Evolutionary conservation across 371 early-diverging fungal genomes (phyloP), one percentile per base, ranked within the genome.

Genomic region (Batkoa obscura): DNA sequence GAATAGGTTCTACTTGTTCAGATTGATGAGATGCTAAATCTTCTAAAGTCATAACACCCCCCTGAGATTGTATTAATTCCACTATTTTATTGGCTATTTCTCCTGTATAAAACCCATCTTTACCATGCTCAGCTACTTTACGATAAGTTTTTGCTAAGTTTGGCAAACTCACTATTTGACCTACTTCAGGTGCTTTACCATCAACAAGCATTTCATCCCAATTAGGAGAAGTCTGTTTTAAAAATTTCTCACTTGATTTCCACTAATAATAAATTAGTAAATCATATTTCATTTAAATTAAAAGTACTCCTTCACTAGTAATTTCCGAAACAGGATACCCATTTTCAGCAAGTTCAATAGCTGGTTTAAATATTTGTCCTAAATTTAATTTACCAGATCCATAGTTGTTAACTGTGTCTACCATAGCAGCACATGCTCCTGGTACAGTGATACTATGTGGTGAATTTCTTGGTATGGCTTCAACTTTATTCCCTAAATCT

Each of bases 381-480:
- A 84, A 54, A 12, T 72, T 63, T 15, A 88, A 35, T 48, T 74
- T 73, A 2, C 79, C 76, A 9, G 78, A 78, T 3, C 94, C 94
- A 71, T 87, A 87, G 10, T 58, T 33, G 37, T 74, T 62, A 0
- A 84, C 66, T 1, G 83, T 78, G 54, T 86, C 83, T 6, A 75
- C 71, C 79, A 88, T 81, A 1, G 83, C 86, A 17, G 78, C 75
- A 3, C 84, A 78, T 23, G 88, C 87, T n/a, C 90, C 88, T 4
- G 92, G 94, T 8, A 91, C 83, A 5, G 84, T 87, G 17, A 82
- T 73, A 1, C 79, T 64, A 61, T 81, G 73, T 23, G 74, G 65
- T 47, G 73, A 76, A 50, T 30, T 46, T 6, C 35, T 49, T 30
- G 85, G 78, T 23, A 81, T 62, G 13, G 59, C 45, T 4, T 50